Base-by-base conservation (phyloP, 2,329 filamentous ascomycete genomes). In the Onygenales sp. region DNA sequence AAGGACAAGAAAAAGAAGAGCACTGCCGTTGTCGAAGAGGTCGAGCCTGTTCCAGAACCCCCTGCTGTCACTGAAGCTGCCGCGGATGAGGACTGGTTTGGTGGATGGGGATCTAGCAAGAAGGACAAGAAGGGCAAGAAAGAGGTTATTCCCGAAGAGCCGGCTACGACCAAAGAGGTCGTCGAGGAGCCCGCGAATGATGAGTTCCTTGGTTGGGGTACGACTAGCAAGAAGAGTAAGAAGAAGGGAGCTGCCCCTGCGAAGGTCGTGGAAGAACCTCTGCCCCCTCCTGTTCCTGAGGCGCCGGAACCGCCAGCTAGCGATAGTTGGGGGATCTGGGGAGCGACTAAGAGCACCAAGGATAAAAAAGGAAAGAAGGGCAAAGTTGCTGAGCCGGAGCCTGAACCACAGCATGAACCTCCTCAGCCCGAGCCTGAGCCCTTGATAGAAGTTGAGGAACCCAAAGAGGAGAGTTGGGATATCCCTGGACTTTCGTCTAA, bases 121-220 rank as follows among this genome's bases (percentile, higher is more conserved):
- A 67, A 53, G 39, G 46, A 50, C 37, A 77, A 76, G 63, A 78
- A 79, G 65, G 72, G 71, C 53, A 75, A 73, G 57, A 74, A 73
- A 49, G 65, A 46, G 56, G 65, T 55, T 66, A 52, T 68, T 70
- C 53, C 65, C 68, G 42, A 62, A 70, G 47, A 70, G 65, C 55
- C 33, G 10, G 64, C 63, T 34, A 62, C 60, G 8, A 63, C 63
- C 4, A 13, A 14, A 17, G 60, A 62, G 21, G 61, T 67, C 1
- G 65, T 64, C 14, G 57, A 40, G 54, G 10, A 40, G 10, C 39
- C 9, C 14, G 31, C 13, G n/a, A 9, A 52, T 9, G 50, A 52
- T 13, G 50, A 39, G 2, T 7, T 45, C 14, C 21, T 50, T 50
- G 11, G 37, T 42, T 53, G 52, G 52, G 46, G 7, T 2, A 39